Evolutionary conservation across 495 filamentous ascomycete genomes (phyloP).

Genomic region (Penicillium ochrochloron): DNA sequence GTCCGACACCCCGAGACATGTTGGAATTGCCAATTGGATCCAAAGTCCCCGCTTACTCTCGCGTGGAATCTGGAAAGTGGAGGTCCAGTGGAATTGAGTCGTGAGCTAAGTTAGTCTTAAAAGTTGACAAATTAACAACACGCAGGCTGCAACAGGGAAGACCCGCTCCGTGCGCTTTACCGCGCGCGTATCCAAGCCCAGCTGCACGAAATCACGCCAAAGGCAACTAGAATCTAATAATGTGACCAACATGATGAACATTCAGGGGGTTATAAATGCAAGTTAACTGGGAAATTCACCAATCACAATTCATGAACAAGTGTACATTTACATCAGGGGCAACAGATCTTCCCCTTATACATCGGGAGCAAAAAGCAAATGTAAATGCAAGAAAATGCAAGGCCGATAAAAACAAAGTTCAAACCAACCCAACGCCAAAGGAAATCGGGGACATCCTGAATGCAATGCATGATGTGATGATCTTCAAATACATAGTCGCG

Average conservation of each 20-base stretch:
- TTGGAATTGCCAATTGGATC: neutral
- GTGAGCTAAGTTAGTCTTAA: neutral
- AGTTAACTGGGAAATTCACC: neutral
- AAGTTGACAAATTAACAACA: neutral
- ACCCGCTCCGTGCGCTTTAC: constrained; percentile 12
- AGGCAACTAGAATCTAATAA: neutral
- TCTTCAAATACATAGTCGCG: neutral
- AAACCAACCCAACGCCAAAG: constrained; percentile 3
- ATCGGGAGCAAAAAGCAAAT: constrained; percentile 8
- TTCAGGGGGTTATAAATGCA: neutral
- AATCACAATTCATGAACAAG: neutral
- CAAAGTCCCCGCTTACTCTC: neutral
- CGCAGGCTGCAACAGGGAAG: neutral
- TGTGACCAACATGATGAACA: neutral
- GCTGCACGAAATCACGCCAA: constrained; percentile 5
- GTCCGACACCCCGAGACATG: constrained; percentile 1
- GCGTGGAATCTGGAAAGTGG: constrained; percentile 3
- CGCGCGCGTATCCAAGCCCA: constrained; percentile 20
- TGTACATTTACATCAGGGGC: neutral
- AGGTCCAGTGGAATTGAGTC: neutral
- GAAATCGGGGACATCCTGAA: constrained; percentile 6
- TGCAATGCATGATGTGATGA: constrained; percentile 14
- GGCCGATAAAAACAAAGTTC: constrained; percentile 1
- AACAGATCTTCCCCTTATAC: neutral
- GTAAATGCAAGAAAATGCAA: constrained; percentile 3